A percentile compares a stretch with the other conserved stretches of the same genome.
phyloP scores from a whole-genome alignment of 2,329 filamentous ascomycete genomes.

The Ophiocordyceps unilateralis region DNA sequence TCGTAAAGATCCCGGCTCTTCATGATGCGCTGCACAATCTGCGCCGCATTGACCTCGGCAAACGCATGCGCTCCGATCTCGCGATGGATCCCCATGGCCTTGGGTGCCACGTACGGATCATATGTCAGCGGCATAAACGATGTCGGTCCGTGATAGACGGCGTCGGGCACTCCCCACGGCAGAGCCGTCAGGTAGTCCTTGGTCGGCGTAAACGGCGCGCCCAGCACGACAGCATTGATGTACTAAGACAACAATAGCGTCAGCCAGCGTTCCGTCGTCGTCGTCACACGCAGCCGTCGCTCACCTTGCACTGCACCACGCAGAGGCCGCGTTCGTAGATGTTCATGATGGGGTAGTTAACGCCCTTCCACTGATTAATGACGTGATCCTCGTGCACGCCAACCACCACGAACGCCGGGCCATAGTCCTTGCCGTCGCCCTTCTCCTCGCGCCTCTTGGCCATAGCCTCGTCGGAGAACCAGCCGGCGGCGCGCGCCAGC shows the following conservation, averaged over 20 bases:
- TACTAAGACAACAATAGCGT: conserved; percentile 34
- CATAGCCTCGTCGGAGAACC: conserved; percentile 51
- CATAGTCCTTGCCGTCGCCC: conserved; percentile 48
- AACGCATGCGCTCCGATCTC: conserved; percentile 66
- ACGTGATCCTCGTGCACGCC: conserved; percentile 90
- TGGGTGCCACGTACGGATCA: conserved; percentile 67
- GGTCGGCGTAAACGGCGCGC: conserved; percentile 76
- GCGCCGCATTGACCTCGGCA: conserved; percentile 73
- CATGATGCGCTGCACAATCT: conserved; percentile 84
- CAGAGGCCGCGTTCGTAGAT: conserved; percentile 92
- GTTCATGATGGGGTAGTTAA: conserved; percentile 99
- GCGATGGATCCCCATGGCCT: conserved; percentile 67
- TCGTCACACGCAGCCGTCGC: conserved; percentile 7
- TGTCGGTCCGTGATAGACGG: conserved; percentile 93
- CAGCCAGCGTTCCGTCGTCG: neutral
- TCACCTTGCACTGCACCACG: conserved; percentile 81
- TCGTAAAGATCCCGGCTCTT: conserved; percentile 77
- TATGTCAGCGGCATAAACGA: conserved; percentile 70
- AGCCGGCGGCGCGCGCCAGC: conserved; percentile 48
- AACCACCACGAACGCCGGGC: conserved; percentile 73
- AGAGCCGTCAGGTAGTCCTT: conserved; percentile 57
- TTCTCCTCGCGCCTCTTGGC: conserved; percentile 41
- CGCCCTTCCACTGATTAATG: conserved; percentile 90
- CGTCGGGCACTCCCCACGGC: conserved; percentile 56
- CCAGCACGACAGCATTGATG: conserved; percentile 74